Evolutionary conservation across 2,329 filamentous ascomycete genomes (phyloP).

Genomic region (Ophiostoma perfectum): DNA sequence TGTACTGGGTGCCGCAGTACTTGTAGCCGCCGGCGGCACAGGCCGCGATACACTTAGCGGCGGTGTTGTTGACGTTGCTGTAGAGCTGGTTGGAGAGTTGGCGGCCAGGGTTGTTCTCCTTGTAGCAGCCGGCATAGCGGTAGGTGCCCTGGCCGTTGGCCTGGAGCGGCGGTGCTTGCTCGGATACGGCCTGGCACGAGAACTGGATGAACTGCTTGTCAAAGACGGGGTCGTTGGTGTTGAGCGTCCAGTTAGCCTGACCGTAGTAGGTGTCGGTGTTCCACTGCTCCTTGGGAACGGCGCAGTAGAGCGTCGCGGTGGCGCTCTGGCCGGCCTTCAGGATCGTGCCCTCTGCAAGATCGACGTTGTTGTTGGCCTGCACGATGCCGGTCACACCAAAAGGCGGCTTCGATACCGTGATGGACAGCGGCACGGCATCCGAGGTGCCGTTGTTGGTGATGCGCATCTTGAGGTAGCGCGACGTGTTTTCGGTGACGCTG

Average conservation of each 20-base stretch:
- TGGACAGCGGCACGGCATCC: slow-evolving; percentile 45
- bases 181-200: slow-evolving; percentile 45
- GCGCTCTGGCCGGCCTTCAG: slow-evolving; percentile 46
- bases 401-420: slow-evolving; percentile 58
- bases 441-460: slow-evolving; percentile 49
- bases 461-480: slow-evolving; percentile 45
- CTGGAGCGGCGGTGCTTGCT: slow-evolving; percentile 48
- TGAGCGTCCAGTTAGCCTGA: slow-evolving; percentile 50
- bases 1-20: slow-evolving; percentile 48
- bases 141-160: slow-evolving; percentile 43
- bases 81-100: slow-evolving; percentile 44
- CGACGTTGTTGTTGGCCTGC: slow-evolving; percentile 49
- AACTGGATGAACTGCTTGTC: slow-evolving; percentile 51
- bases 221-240: slow-evolving; percentile 49
- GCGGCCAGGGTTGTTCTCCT: slow-evolving; percentile 51
- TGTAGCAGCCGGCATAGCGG: slow-evolving; percentile 50
- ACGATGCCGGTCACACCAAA: slow-evolving; percentile 52
- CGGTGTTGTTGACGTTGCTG: slow-evolving; percentile 39
- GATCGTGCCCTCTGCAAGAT: slow-evolving; percentile 52
- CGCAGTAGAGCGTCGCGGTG: slow-evolving; percentile 50
- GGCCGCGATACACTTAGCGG: slow-evolving; percentile 41
- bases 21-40: slow-evolving; percentile 36
- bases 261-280: slow-evolving; percentile 48
- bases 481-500: slow-evolving; percentile 49
- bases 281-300: slow-evolving; percentile 52